Evolutionary conservation across 1,139 yeast genomes (phyloP), one percentile per base, ranked within the genome.

Genomic region (Lodderomyces pseudojiufengensis): DNA sequence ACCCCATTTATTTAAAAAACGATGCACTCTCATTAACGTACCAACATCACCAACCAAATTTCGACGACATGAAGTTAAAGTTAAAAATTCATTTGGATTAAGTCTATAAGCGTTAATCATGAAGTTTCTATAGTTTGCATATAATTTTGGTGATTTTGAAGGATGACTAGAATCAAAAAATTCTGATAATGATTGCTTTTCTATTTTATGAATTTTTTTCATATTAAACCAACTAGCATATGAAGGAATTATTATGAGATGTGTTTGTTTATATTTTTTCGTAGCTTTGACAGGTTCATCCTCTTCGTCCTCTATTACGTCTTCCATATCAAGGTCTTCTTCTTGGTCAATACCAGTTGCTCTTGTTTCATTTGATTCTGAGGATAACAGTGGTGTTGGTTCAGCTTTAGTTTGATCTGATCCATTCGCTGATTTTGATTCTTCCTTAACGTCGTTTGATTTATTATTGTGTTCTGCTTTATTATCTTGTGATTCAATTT

Each of bases 41-140:
- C 97, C 95, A 9, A 90, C 97, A 65, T 94, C 98, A 28, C 98
- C 98, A 15, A 88, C 94, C 44, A 94, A 72, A 53, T 90, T 92
- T 52, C 99, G 80, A 52, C 98, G 81, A 42, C 95, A 86, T 0
- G 97, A 94, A 0, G 98, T 92, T 38, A 88, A 84, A 0, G 97
- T 87, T 35, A 92, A 70, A 53, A 86, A 90, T 59, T 92, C 98
- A 51, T 83, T 81, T 10, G 98, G 98, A 55, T 92, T 90, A 42
- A 92, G 66, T 47, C 98, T 73, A 58, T 92, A 94, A 5, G 96
- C 77, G 59, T 92, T 88, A 33, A 92, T 73, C 95, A 92, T 87
- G 58, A 92, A 92, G 57, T 90, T 92, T 54, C 99, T 78, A 57
- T 88, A 90, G 56, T 84, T 85, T 40, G 78, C 75, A 59, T 90